phyloP scores from a whole-genome alignment of 306 rosid species.

The Gastrolobium villosum region DNA sequence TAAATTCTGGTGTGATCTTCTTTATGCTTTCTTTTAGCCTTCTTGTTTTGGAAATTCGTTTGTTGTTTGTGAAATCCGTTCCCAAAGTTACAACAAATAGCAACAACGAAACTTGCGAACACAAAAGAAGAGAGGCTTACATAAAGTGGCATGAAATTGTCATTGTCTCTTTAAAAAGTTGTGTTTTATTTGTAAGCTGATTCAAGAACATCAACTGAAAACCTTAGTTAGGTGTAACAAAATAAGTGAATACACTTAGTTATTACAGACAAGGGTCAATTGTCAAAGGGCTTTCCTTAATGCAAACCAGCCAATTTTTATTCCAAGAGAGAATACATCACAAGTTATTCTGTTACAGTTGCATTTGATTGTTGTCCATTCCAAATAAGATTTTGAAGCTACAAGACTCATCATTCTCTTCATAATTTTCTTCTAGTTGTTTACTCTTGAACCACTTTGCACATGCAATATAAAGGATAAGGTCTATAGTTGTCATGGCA shows the following conservation, averaged over 20 bases:
- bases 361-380: conserved; percentile 37
- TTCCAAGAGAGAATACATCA: no score
- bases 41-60: no score
- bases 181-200: conserved; percentile 36
- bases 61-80: no score
- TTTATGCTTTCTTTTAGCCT: no score
- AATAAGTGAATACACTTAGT: conserved; percentile 18
- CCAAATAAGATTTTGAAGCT: conserved; percentile 65
- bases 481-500: conserved; percentile 58
- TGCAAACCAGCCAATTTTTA: not conserved
- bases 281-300: conserved; percentile 45
- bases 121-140: not conserved
- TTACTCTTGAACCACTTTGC: conserved; percentile 68
- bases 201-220: conserved; percentile 43
- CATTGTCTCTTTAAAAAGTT: conserved; percentile 57
- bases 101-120: conserved; percentile 51
- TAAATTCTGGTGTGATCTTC: no score
- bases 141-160: conserved; percentile 50
- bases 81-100: no score
- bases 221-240: conserved; percentile 32
- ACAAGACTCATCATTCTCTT: conserved; percentile 53
- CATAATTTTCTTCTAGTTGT: conserved; percentile 67
- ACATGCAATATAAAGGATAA: conserved; percentile 55
- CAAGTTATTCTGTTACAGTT: conserved; percentile 55
- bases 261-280: conserved; percentile 47